phyloP scores from a whole-genome alignment of 257 asterid species.

The Scutellaria minor region DNA sequence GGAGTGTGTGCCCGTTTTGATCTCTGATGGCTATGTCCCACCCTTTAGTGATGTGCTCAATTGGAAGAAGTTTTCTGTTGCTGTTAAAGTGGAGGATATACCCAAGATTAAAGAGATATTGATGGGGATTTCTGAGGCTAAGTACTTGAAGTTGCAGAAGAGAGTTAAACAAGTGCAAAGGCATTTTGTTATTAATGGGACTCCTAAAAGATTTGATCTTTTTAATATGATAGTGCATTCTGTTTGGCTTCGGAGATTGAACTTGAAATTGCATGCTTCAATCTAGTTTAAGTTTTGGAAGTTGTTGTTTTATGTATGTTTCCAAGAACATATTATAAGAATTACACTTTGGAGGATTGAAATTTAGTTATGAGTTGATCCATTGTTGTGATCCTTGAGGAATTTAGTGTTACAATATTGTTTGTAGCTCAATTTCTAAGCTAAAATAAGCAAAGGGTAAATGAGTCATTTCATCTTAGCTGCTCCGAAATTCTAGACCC shows the following conservation, averaged over 20 bases:
- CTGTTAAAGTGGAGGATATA: conserved; percentile 50
- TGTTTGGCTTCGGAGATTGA: conserved; percentile 75
- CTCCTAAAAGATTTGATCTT: conserved; percentile 60
- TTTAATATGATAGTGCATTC: conserved; percentile 78
- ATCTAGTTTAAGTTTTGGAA: not conserved
- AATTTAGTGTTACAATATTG: too few species aligned
- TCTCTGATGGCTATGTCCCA: conserved; percentile 50
- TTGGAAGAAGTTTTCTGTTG: conserved; percentile 58
- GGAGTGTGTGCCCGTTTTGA: conserved; percentile 67
- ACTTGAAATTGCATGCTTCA: conserved; percentile 34
- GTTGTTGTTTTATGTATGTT: not conserved
- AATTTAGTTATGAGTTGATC: too few species aligned
- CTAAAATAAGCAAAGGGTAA: too few species aligned
- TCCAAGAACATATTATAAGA: too few species aligned
- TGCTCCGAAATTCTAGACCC: too few species aligned
- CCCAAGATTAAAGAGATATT: conserved; percentile 52
- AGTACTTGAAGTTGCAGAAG: conserved; percentile 51
- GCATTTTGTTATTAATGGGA: conserved; percentile 65
- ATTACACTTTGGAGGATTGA: too few species aligned
- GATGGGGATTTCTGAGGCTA: conserved; percentile 49
- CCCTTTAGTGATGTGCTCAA: conserved; percentile 68
- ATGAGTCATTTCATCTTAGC: too few species aligned
- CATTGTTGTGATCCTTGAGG: too few species aligned
- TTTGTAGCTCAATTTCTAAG: too few species aligned
- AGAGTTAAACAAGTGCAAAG: conserved; percentile 60